Percentiles rank a stretch among this genome's conserved stretches.
Evolutionary conservation across 441 rosid species (phyloP).

Genomic region (Adansonia madagascariensis): DNA sequence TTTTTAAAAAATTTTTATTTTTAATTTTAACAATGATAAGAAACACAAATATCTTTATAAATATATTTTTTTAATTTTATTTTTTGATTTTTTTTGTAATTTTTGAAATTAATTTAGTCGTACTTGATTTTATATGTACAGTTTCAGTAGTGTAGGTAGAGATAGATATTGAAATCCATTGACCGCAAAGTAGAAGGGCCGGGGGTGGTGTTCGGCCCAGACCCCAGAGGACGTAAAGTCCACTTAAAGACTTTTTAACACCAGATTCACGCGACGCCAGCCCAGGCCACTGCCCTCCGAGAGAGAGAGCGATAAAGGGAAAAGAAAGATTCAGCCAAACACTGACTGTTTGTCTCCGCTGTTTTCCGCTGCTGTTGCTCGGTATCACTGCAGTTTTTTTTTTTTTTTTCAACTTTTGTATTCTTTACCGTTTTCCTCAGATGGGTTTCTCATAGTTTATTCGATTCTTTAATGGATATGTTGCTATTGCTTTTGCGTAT

Average conservation of each 20-base stretch:
- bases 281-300: not conserved
- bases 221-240: not conserved
- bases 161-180: not conserved
- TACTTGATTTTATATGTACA: no score
- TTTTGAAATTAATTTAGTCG: no score
- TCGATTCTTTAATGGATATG: not conserved
- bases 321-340: not conserved
- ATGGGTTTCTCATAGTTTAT: constrained; percentile 1
- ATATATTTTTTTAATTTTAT: no score
- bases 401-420: not conserved
- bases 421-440: not conserved
- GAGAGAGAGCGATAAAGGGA: not conserved
- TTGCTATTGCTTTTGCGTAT: not conserved
- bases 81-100: no score
- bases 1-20: no score
- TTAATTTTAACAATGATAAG: no score
- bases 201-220: not conserved
- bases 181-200: not conserved
- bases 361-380: not conserved
- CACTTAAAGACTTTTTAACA: not conserved
- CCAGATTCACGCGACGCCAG: not conserved
- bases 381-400: not conserved
- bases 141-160: not conserved
- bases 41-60: no score
- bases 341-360: constrained; percentile 10